Conservation (phyloP, 257 asterid genomes). For the Plectranthus barbatus region DNA sequence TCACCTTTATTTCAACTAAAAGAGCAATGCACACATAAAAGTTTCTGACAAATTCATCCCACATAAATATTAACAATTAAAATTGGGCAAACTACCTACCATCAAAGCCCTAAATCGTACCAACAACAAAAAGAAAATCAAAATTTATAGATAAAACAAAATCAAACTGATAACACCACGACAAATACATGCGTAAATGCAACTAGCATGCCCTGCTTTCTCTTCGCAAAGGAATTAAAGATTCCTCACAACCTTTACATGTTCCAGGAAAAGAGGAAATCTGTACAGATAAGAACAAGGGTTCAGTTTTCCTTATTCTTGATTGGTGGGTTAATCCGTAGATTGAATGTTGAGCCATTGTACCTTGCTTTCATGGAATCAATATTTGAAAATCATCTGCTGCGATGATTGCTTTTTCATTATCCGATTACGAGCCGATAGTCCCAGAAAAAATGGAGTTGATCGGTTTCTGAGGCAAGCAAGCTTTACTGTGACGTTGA, state of each 20-base stretch:
- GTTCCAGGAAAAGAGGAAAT: not conserved
- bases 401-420: not conserved
- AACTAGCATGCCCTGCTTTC: not conserved
- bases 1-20: not conserved
- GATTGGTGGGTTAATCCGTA: not conserved
- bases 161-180: not conserved
- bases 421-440: not conserved
- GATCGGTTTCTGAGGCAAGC: not conserved
- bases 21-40: not conserved
- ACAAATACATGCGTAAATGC: constrained; percentile 15
- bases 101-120: not conserved
- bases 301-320: not conserved
- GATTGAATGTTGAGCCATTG: not conserved
- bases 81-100: not conserved
- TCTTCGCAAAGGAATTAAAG: not conserved
- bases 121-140: not conserved
- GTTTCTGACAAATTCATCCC: not conserved
- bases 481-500: not conserved
- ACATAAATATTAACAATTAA: not conserved
- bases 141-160: not conserved
- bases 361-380: constrained; percentile 11
- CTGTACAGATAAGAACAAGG: not conserved
- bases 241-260: constrained; percentile 11
- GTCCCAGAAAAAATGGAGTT: not conserved
- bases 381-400: not conserved